A percentile compares a stretch with the other conserved stretches of the same genome.
phyloP scores from a whole-genome alignment of 495 filamentous ascomycete species.

The Hypoxylon rickii region DNA sequence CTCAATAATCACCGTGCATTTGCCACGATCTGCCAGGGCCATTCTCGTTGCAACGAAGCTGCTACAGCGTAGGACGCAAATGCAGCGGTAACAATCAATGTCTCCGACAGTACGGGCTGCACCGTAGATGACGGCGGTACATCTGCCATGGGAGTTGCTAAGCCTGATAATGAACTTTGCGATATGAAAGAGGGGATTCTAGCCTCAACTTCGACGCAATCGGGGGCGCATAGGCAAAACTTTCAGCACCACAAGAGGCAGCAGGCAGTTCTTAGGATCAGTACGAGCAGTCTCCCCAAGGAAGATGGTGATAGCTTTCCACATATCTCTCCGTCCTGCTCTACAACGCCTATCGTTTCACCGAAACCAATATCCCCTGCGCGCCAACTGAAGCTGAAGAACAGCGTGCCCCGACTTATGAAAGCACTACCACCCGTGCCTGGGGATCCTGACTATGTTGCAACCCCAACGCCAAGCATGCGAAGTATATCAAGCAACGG shows the following conservation, averaged over 20 bases:
- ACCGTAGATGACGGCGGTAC: not conserved
- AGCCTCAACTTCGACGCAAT: not conserved
- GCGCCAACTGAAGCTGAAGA: slow-evolving; percentile 51
- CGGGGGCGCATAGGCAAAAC: slow-evolving; percentile 2
- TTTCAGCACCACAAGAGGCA: slow-evolving; percentile 35
- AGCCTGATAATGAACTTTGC: not conserved
- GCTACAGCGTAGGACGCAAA: not conserved
- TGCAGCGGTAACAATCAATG: not conserved
- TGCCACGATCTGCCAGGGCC: slow-evolving; percentile 7
- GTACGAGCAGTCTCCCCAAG: slow-evolving; percentile 32
- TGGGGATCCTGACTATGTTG: slow-evolving; percentile 31
- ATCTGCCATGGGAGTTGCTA: not conserved
- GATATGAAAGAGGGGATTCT: not conserved
- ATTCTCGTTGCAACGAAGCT: slow-evolving; percentile 2
- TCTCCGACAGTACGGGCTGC: not conserved
- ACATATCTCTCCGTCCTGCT: slow-evolving; percentile 34
- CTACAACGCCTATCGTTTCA: slow-evolving; percentile 42
- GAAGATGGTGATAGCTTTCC: slow-evolving; percentile 35
- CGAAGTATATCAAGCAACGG: slow-evolving; percentile 23
- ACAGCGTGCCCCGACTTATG: slow-evolving; percentile 57
- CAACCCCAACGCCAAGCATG: slow-evolving; percentile 25
- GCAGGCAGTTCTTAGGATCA: slow-evolving; percentile 35
- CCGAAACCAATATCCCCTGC: slow-evolving; percentile 53
- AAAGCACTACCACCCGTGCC: slow-evolving; percentile 54
- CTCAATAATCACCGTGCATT: not conserved